Evolutionary conservation across 2,329 filamentous ascomycete genomes (phyloP).

Genomic region (Aspergillus costaricaensis): DNA sequence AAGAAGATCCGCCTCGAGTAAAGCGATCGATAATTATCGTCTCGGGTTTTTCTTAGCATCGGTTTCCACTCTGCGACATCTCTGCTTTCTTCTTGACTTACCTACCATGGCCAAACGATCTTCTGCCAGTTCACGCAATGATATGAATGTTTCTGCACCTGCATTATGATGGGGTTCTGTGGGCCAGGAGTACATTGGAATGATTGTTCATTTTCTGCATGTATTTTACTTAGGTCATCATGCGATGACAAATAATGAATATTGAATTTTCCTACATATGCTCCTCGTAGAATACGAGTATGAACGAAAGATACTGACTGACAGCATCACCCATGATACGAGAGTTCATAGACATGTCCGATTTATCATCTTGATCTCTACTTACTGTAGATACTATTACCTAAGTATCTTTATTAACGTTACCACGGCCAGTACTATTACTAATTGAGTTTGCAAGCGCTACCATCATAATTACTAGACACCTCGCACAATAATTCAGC

Average conservation of each 20-base stretch:
- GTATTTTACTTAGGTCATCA: background rate
- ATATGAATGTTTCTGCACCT: background rate
- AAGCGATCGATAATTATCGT: background rate
- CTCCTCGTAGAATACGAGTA: background rate
- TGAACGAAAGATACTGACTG: background rate
- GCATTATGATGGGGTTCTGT: background rate
- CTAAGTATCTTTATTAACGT: no score
- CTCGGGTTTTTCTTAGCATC: background rate
- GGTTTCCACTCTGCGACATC: background rate
- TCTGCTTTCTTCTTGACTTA: background rate
- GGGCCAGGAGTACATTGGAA: background rate
- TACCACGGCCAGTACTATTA: no score
- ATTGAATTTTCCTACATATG: background rate
- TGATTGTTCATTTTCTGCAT: background rate
- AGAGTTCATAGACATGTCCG: background rate
- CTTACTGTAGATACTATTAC: no score
- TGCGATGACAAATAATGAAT: background rate
- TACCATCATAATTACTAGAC: background rate
- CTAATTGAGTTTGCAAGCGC: no score
- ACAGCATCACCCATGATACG: no score
- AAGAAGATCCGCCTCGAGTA: conserved; percentile 55
- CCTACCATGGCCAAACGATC: conserved; percentile 3
- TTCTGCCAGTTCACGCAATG: background rate
- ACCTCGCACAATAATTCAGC: background rate
- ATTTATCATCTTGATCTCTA: background rate